A percentile compares a stretch with the other conserved stretches of the same genome.
Evolutionary conservation across 2,329 filamentous ascomycete genomes (phyloP).

Genomic region (Ophiosphaerella herpotricha): DNA sequence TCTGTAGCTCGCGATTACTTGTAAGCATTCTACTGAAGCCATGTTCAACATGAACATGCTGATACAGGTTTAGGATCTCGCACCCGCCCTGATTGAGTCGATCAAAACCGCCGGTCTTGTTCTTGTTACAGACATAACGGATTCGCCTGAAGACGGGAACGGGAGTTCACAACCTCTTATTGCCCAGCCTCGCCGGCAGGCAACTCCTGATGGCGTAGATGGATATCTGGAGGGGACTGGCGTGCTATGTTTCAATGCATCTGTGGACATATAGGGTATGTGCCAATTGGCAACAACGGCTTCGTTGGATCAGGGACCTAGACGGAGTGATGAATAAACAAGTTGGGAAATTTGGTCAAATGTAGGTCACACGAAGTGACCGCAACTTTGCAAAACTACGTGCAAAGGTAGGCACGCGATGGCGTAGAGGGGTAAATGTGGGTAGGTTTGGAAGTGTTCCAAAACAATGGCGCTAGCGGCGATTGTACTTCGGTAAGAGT

Average conservation of each 20-base stretch:
- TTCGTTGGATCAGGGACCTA: no score
- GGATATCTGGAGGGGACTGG: constrained; percentile 84
- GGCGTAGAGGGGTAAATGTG: no score
- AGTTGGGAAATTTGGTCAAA: no score
- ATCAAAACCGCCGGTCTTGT: constrained; percentile 95
- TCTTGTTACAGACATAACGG: constrained; percentile 84
- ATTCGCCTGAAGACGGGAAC: constrained; percentile 51
- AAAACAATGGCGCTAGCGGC: no score
- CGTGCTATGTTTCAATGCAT: constrained; percentile 90
- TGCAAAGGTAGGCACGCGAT: no score
- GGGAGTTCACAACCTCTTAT: constrained; percentile 48
- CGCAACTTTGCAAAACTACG: no score
- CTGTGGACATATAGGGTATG: constrained; percentile 61
- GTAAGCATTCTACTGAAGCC: constrained; percentile 57
- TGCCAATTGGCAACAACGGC: background rate
- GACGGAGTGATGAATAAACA: no score
- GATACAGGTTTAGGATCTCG: constrained; percentile 71
- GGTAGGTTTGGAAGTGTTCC: no score
- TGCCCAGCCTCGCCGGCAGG: constrained; percentile 43
- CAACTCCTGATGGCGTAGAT: constrained; percentile 79
- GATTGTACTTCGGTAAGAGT: no score
- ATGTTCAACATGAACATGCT: background rate
- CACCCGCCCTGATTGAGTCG: constrained; percentile 86
- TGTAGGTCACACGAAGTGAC: no score
- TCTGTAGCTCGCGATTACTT: constrained; percentile 84